Evolutionary conservation across 495 filamentous ascomycete species (phyloP), one percentile per base, ranked within the genome.

Genomic region (Neurospora tetrasperma): DNA sequence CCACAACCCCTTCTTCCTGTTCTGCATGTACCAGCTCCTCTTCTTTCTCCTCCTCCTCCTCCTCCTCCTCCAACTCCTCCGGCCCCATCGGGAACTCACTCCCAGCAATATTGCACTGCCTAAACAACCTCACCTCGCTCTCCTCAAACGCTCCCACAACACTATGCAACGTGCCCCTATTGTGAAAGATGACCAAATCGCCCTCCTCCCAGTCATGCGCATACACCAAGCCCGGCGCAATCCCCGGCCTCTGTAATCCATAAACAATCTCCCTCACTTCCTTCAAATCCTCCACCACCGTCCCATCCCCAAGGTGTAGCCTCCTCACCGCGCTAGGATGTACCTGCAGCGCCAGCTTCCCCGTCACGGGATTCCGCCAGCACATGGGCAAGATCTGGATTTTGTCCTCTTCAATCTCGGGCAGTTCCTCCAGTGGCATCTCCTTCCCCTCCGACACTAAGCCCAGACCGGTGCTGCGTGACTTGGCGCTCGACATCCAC

Each of bases 191-290:
- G 5, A 92, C 91, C 70, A 92, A 80, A 75, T 92, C 90, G 9
- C 91, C 90, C 75, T 91, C 89, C 74, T 88, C 85, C 91, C 91
- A 93, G 74, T 93, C 91, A 79, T 93, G 89, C 12, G 90, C 80
- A 79, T 92, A 93, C 42, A 92, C 91, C 74, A 84, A 85, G 71
- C 84, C 79, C 2, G 91, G 90, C 23, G 85, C 87, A 73, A 93
- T 93, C 0, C 85, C 91, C 0, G 91, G 90, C n/a, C 91, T 84
- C 79, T 93, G 91, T 48, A 93, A 75, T 16, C 86, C 82, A 73
- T 92, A 88, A 41, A 92, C 86, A 62, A 88, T 89, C 39, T 90
- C 87, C 4, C 91, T 84, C n/a, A 91, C 91, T 66, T 85, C 81
- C 70, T 80, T 79, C 69, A 94, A 77, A 74, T 92, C 89, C 12